Evolutionary conservation across 129 eudicot species (phyloP), one percentile per base, ranked within the genome.

Genomic region (Saposhnikovia divaricata): DNA sequence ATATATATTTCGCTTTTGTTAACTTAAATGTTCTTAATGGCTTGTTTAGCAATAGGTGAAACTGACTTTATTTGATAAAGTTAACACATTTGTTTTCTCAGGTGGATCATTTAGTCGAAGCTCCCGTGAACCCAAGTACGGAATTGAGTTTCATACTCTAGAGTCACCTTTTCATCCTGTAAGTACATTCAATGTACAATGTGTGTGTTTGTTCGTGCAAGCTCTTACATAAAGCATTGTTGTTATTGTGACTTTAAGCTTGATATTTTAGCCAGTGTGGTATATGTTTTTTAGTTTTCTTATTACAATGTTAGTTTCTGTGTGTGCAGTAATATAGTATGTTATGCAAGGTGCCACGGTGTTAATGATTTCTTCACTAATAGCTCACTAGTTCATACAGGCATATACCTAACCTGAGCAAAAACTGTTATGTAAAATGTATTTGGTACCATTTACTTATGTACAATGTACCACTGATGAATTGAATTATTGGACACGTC

Each of bases 41-140:
- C 6, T 51, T 51, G 61, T 19, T 51, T 51, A 51, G 61, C 9
- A 51, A 19, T 51, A 51, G 61, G 6, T 19, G 61, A 51, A 51
- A 51, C 61, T 18, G 1, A 6, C 5, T 51, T 46, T 10, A 46
- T 46, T 46, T 14, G 23, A 6, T 21, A 55, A 55, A 9, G 23
- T 55, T 0, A 6, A 8, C 0, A 57, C 23, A 57, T 1, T 21
- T 55, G 25, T 57, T 77, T 75, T 68, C 25, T 69, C 86, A 92
- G 99, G 93, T 81, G 89, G 86, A 47, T 63, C 89, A 69, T 86
- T 89, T 70, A 82, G 90, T 83, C 91, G 89, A 61, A 90, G 94
- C 85, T 92, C 97, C 46, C 90, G 86, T 13, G 99, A 92, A 80
- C 99, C 99, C 34, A 92, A 95, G 76, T 95, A 87, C 77, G 88